Percentiles rank a stretch among this genome's conserved stretches.
Conservation (phyloP, 352 stramenopile species). For the Pilasporangium apinafurcum region DNA sequence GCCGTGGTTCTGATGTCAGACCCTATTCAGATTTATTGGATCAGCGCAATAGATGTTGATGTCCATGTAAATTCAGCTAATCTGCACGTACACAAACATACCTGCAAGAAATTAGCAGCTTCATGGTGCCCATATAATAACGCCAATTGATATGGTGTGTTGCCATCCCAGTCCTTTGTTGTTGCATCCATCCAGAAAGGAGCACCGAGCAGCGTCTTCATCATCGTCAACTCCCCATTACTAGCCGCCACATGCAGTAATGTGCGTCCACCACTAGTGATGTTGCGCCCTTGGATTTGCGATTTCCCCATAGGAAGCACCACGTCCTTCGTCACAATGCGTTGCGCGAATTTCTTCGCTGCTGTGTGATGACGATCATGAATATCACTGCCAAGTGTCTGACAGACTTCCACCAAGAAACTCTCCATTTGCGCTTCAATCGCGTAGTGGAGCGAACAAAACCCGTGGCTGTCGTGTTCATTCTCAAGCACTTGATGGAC, state of each 20-base stretch:
- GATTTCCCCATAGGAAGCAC: slow-evolving; percentile 53
- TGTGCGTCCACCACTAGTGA: slow-evolving; percentile 61
- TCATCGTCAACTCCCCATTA: slow-evolving; percentile 46
- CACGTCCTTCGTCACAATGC: slow-evolving; percentile 52
- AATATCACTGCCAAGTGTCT: slow-evolving; percentile 1
- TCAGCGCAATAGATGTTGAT: no score
- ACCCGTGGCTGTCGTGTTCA: slow-evolving; percentile 51
- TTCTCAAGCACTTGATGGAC: slow-evolving; percentile 70
- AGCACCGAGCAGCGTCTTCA: slow-evolving; percentile 30
- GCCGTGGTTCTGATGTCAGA: no score
- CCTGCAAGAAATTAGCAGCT: slow-evolving; percentile 29
- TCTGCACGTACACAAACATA: slow-evolving; percentile 1
- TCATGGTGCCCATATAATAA: slow-evolving; percentile 32
- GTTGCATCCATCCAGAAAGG: slow-evolving; percentile 22
- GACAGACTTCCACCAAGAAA: slow-evolving; percentile 34
- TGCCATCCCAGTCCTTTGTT: slow-evolving; percentile 55
- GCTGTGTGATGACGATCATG: not conserved
- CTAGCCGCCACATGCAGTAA: slow-evolving; percentile 64
- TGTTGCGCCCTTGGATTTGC: slow-evolving; percentile 61
- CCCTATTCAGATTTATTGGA: no score
- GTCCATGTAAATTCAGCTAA: no score
- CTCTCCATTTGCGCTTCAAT: slow-evolving; percentile 61
- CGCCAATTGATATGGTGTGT: slow-evolving; percentile 39
- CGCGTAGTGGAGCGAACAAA: slow-evolving; percentile 70
- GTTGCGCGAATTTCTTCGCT: slow-evolving; percentile 6